Percentiles rank a stretch among this genome's conserved stretches.
Conservation (phyloP, 257 asterid genomes). For the Leptodermis oblonga region DNA sequence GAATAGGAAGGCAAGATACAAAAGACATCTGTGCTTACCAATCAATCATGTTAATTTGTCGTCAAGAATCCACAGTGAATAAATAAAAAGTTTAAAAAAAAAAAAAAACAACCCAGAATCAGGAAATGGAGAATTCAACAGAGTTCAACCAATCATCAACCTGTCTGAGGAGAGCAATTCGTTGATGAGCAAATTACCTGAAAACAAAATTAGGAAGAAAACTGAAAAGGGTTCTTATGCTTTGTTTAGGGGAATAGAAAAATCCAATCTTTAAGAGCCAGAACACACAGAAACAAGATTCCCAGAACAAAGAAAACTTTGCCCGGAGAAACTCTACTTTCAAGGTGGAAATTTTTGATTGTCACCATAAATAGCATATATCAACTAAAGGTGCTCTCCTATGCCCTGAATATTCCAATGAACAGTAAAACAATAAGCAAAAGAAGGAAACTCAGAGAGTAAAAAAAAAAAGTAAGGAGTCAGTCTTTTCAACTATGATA, state of each 20-base stretch:
- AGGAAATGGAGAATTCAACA: background rate
- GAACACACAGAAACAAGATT: background rate
- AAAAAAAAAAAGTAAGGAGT: background rate
- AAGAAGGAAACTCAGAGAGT: background rate
- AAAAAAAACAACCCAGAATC: background rate
- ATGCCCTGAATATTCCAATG: background rate
- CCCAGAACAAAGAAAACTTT: conserved; percentile 4
- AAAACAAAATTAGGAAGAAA: background rate
- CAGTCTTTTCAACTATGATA: background rate
- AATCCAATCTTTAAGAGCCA: background rate
- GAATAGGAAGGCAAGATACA: conserved; percentile 83
- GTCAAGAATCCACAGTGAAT: conserved; percentile 11
- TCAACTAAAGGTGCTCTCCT: background rate
- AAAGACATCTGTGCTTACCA: conserved; percentile 74
- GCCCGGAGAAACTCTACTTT: background rate
- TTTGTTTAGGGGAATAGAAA: background rate
- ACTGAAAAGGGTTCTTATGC: background rate
- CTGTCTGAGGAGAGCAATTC: background rate
- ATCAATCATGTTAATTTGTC: conserved; percentile 19
- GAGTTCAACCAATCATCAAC: background rate
- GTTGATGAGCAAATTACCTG: background rate
- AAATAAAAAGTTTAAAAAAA: background rate
- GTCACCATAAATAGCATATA: background rate
- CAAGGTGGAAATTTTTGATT: background rate
- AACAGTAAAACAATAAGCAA: background rate